Conservation (phyloP, 2,329 filamentous ascomycete species). For the Amphichorda felina region DNA sequence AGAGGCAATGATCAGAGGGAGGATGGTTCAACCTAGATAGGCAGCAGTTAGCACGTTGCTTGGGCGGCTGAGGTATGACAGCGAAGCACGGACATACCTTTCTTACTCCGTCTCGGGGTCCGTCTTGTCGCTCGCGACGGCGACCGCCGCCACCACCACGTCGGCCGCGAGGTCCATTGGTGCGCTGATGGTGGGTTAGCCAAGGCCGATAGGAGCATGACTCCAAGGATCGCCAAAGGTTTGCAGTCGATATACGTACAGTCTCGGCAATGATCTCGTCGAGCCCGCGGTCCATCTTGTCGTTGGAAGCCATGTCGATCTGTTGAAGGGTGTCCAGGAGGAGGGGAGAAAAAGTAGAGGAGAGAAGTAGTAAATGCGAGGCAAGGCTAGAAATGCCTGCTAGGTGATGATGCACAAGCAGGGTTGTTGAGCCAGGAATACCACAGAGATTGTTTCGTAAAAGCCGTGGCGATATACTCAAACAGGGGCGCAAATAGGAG, state of each 20-base stretch:
- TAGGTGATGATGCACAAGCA: no score
- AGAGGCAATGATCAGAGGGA: slow-evolving; percentile 11
- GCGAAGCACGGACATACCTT: slow-evolving; percentile 45
- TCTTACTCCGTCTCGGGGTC: slow-evolving; percentile 76
- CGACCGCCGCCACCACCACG: slow-evolving; percentile 18
- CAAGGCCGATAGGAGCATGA: slow-evolving; percentile 2
- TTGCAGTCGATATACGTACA: slow-evolving; percentile 15
- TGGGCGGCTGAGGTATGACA: not conserved
- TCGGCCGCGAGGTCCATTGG: slow-evolving; percentile 18
- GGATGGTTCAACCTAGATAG: slow-evolving; percentile 19
- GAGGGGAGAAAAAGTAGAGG: no score
- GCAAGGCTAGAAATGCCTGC: no score
- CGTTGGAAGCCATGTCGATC: slow-evolving; percentile 3
- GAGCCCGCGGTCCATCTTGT: slow-evolving; percentile 40
- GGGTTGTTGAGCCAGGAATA: no score
- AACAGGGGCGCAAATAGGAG: no score
- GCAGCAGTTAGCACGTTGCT: no score
- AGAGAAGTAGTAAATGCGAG: no score
- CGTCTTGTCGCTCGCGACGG: slow-evolving; percentile 27
- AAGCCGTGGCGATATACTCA: no score
- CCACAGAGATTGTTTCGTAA: no score
- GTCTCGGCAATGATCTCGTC: slow-evolving; percentile 45
- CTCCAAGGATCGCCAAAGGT: not conserved
- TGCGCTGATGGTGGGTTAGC: slow-evolving; percentile 14
- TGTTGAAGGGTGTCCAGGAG: no score